These are phyloP conservation scores for Daphne laureola DNA, from an alignment of 441 rosid species.

Conservation along the genomic window DNA sequence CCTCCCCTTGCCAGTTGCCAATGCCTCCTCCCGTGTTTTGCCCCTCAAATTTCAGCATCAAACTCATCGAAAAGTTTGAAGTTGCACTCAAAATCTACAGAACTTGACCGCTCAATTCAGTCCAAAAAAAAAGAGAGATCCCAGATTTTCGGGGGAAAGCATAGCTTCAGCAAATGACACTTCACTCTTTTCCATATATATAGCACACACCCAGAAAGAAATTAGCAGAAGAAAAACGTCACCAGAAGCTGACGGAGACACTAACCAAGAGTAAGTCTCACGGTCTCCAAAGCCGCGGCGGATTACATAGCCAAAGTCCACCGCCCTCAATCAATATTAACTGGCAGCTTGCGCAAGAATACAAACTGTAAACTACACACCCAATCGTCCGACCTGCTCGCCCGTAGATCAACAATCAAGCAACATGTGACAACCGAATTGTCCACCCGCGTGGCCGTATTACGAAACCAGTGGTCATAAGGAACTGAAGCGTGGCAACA, in stretches of 20 bases:
- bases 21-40: constrained; percentile 7
- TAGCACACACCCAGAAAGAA: constrained; percentile 9
- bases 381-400: constrained; percentile 19
- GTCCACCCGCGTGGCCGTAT: not conserved
- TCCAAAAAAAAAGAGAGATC: constrained; percentile 2
- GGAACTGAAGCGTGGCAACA: not conserved
- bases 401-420: not conserved
- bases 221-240: constrained; percentile 8
- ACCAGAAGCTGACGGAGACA: constrained; percentile 14
- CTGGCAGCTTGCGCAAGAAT: not conserved
- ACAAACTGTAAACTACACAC: constrained; percentile 18
- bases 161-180: not conserved
- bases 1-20: constrained; percentile 6
- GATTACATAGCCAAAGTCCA: constrained; percentile 32
- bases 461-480: too few relatives aligned
- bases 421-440: too few relatives aligned
- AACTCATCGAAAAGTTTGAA: constrained; percentile 8
- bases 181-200: constrained; percentile 2
- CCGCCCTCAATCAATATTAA: constrained; percentile 21
- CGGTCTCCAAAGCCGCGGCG: constrained; percentile 26
- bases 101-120: constrained; percentile 3
- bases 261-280: constrained; percentile 9
- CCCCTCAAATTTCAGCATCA: constrained; percentile 12
- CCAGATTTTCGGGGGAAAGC: constrained; percentile 8
- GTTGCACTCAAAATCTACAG: not conserved